phyloP scores from a whole-genome alignment of 306 rosid species.

The Prunus kanzakura region DNA sequence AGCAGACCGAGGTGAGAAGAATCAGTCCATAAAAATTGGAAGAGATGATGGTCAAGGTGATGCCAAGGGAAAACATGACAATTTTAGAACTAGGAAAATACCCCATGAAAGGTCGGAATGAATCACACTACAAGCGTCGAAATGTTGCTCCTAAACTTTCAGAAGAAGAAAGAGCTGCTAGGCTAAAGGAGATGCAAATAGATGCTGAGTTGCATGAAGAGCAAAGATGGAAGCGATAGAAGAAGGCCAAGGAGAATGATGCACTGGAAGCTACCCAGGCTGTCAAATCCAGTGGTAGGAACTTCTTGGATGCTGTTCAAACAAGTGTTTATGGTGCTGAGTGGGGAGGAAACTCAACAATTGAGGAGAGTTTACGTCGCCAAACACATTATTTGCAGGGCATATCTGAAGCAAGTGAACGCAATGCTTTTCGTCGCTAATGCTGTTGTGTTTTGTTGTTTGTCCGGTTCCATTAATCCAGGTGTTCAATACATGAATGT shows the following conservation, averaged over 20 bases:
- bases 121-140: constrained; percentile 49
- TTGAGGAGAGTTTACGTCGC: constrained; percentile 90
- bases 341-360: constrained; percentile 79
- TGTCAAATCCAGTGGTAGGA: constrained; percentile 42
- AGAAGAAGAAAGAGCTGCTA: constrained; percentile 83
- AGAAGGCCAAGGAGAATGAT: constrained; percentile 80
- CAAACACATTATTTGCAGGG: constrained; percentile 61
- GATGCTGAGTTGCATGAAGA: constrained; percentile 95
- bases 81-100: constrained; percentile 39
- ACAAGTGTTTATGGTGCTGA: constrained; percentile 78
- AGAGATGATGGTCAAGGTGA: constrained; percentile 26
- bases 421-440: too few relatives aligned
- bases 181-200: constrained; percentile 81
- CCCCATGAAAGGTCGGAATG: constrained; percentile 35
- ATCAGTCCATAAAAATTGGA: not conserved
- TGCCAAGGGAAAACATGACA: constrained; percentile 42
- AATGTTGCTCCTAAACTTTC: constrained; percentile 63
- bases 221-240: constrained; percentile 84
- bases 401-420: too few relatives aligned
- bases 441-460: too few relatives aligned
- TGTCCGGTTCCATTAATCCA: too few relatives aligned
- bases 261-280: constrained; percentile 54
- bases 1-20: constrained; percentile 17
- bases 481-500: not conserved
- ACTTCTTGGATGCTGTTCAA: constrained; percentile 80